phyloP scores from a whole-genome alignment of 2,329 filamentous ascomycete species.

The Penicillium sp. region DNA sequence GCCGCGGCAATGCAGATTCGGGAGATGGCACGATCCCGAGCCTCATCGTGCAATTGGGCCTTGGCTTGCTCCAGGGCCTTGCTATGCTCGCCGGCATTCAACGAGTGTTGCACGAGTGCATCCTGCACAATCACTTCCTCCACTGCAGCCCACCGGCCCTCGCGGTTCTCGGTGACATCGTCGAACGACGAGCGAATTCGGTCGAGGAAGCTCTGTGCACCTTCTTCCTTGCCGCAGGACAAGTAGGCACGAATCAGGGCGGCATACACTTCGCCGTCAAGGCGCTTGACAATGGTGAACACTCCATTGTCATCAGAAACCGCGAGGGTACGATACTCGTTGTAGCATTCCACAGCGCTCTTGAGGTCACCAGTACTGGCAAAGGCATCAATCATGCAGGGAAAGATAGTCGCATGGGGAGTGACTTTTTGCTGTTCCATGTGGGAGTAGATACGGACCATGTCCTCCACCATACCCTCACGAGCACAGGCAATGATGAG shows the following conservation, averaged over 20 bases:
- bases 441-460: conserved; percentile 85
- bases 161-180: conserved; percentile 44
- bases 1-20: conserved; percentile 72
- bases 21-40: conserved; percentile 61
- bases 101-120: conserved; percentile 73
- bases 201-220: conserved; percentile 77
- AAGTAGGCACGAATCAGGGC: conserved; percentile 88
- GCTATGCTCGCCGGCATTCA: conserved; percentile 63
- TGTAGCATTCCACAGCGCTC: conserved; percentile 90
- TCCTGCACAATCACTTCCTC: conserved; percentile 66
- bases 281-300: conserved; percentile 61
- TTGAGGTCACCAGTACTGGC: conserved; percentile 72
- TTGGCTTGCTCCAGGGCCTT: conserved; percentile 71
- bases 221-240: conserved; percentile 70
- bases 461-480: conserved; percentile 73
- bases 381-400: conserved; percentile 92
- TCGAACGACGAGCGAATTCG: conserved; percentile 62
- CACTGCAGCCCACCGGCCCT: conserved; percentile 59
- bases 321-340: conserved; percentile 87
- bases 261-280: conserved; percentile 82
- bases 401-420: conserved; percentile 77
- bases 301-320: conserved; percentile 74
- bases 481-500: conserved; percentile 84
- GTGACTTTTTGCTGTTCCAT: conserved; percentile 74
- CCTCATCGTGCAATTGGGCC: conserved; percentile 51